Base-by-base conservation (phyloP, 1,284 basidiomycete genomes). In the Papiliotrema fonsecae region DNA sequence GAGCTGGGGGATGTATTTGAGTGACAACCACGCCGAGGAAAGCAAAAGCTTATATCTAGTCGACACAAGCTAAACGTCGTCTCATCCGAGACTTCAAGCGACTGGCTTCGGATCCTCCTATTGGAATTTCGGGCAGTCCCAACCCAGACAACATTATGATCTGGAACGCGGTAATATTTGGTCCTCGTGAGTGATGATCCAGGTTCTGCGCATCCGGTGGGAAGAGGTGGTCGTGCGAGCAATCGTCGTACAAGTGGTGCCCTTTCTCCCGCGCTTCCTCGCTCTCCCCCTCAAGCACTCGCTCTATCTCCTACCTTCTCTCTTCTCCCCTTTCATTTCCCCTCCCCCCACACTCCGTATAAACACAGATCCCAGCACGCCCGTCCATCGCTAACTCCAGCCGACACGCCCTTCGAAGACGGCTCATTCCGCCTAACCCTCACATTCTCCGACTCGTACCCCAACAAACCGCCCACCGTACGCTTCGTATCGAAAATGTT, bases 151-250 rank as follows among this genome's bases (percentile, higher is more conserved):
- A 97, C 71, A 94, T 98, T 72, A 94, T 97, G 89, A 79, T 97
- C 11, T 98, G 94, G 94, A 97, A 98, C 67, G 94, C 94, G 2
- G 94, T 98, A 58, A 98, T 98, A 61, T 97, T 98, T 69, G 94
- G 94, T 0, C 94, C 94, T 73, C 87, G 92, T 90, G 52, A 63
- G 84, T 76, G 7, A 34, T 36, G 11, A 24, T 48, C 41, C 41
- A 30, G 16, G 19, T 32, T 46, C 51, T 42, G 22, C 44, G 27
- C 22, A 19, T 13, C n/a, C n/a, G n/a, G n/a, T n/a, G n/a, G n/a
- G n/a, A n/a, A n/a, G n/a, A n/a, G n/a, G n/a, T n/a, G n/a, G n/a
- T n/a, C n/a, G 37, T 13, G 13, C 10, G 9, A 18, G 38, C 32
- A 16, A 25, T 28, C 18, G 39, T 43, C 49, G 38, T 61, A 45